These are phyloP conservation scores for Mucor racemosus DNA, from an alignment of 371 early-diverging fungal species.

Conservation along the genomic window DNA sequence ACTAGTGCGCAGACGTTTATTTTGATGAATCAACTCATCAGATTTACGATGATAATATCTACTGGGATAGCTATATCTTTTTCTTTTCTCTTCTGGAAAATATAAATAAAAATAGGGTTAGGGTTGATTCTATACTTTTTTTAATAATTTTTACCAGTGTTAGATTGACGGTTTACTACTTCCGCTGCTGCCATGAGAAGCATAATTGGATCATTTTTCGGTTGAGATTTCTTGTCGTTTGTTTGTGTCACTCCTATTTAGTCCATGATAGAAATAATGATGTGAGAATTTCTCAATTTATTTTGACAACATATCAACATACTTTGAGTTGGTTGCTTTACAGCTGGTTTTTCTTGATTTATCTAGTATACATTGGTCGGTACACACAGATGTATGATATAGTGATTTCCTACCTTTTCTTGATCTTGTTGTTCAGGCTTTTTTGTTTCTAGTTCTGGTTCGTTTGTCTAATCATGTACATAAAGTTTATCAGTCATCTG, in stretches of 20 bases:
- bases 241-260: constrained; percentile 11
- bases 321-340: not conserved
- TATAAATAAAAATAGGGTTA: not conserved
- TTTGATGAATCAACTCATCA: not conserved
- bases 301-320: not conserved
- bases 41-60: constrained; percentile 21
- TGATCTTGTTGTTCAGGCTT: not conserved
- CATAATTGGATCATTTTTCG: constrained; percentile 46
- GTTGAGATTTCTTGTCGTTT: constrained; percentile 10
- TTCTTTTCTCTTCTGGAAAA: constrained; percentile 8
- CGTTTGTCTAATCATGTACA: constrained; percentile 4
- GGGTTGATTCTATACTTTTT: not conserved
- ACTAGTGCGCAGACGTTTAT: constrained; percentile 20
- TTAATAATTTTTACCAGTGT: not conserved
- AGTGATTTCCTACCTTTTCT: constrained; percentile 5
- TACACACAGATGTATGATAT: not conserved
- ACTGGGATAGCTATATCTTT: constrained; percentile 1
- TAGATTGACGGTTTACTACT: constrained; percentile 32
- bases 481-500: constrained; percentile 15
- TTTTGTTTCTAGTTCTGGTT: not conserved
- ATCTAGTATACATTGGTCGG: not conserved
- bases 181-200: constrained; percentile 54
- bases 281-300: not conserved
- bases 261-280: not conserved
- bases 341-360: not conserved